These are phyloP conservation scores for Nannochloropsis salina DNA, from an alignment of 108 stramenopile genomes.

Conservation along the genomic window DNA sequence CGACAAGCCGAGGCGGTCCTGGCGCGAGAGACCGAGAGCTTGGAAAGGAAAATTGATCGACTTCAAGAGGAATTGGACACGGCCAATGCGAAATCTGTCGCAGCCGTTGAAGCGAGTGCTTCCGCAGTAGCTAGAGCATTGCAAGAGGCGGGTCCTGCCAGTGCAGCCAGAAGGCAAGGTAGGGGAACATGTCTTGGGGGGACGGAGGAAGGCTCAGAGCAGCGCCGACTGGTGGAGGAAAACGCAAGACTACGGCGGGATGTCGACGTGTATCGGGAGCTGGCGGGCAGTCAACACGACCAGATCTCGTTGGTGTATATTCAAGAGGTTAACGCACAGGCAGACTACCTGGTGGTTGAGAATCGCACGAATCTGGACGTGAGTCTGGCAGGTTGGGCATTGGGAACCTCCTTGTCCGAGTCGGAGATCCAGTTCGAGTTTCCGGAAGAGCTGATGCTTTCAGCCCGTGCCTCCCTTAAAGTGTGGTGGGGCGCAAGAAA, in stretches of 20 bases:
- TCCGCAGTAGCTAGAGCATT: neutral
- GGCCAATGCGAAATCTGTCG: neutral
- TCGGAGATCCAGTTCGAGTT: neutral
- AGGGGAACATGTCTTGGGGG: neutral
- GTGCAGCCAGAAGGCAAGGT: neutral
- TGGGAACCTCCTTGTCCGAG: neutral
- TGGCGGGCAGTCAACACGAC: neutral
- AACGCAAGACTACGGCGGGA: neutral
- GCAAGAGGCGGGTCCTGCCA: neutral
- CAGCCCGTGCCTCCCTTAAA: neutral
- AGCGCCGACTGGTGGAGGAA: neutral
- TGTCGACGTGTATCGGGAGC: neutral
- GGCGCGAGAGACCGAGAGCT: neutral
- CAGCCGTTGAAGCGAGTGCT: neutral
- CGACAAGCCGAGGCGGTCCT: neutral
- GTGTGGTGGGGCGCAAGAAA: conserved; percentile 16
- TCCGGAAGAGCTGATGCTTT: conserved; percentile 12
- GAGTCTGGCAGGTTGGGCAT: neutral
- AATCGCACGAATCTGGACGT: conserved; percentile 5
- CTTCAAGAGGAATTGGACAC: neutral
- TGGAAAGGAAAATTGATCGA: neutral
- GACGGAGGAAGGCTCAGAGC: neutral
- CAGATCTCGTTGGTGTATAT: neutral
- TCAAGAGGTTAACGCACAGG: neutral
- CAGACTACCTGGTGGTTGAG: neutral